Conservation (phyloP, 1,284 basidiomycete genomes). For the Melampsora americana region DNA sequence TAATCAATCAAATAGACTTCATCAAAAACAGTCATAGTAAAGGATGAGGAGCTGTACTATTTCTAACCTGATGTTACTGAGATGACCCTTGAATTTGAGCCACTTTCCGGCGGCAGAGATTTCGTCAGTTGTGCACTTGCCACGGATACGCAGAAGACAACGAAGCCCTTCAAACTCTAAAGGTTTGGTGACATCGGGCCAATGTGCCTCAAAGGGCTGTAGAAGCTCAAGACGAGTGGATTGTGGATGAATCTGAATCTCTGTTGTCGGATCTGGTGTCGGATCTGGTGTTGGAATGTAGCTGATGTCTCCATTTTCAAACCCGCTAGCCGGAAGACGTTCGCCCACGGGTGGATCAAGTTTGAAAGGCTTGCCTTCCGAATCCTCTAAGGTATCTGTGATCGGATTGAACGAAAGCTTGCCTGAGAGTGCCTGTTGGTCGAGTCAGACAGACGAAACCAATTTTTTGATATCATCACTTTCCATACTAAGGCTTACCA, state of each 20-base stretch:
- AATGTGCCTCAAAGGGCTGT: constrained; percentile 79
- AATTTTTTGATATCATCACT: neutral
- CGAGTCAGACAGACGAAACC: neutral
- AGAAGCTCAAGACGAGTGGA: constrained; percentile 83
- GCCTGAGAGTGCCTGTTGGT: constrained; percentile 76
- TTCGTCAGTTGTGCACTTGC: constrained; percentile 98
- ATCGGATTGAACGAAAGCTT: constrained; percentile 91
- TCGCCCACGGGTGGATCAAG: constrained; percentile 80
- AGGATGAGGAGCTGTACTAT: neutral
- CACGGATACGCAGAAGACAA: constrained; percentile 84
- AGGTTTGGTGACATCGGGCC: constrained; percentile 61
- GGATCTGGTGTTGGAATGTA: constrained; percentile 68
- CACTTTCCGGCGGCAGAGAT: constrained; percentile 94
- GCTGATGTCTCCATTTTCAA: constrained; percentile 66
- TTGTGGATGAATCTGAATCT: constrained; percentile 72
- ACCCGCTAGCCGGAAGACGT: constrained; percentile 79
- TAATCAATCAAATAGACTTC: neutral
- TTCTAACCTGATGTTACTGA: constrained; percentile 49
- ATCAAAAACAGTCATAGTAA: neutral
- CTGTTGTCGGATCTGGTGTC: constrained; percentile 68
- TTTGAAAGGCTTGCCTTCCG: constrained; percentile 63
- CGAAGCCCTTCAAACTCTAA: constrained; percentile 68
- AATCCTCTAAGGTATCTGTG: constrained; percentile 71
- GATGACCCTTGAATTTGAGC: constrained; percentile 84
- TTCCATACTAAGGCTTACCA: constrained; percentile 49